Evolutionary conservation across 441 rosid species (phyloP), one percentile per base, ranked within the genome.

Genomic region (Pelargonium myrrhifolium): DNA sequence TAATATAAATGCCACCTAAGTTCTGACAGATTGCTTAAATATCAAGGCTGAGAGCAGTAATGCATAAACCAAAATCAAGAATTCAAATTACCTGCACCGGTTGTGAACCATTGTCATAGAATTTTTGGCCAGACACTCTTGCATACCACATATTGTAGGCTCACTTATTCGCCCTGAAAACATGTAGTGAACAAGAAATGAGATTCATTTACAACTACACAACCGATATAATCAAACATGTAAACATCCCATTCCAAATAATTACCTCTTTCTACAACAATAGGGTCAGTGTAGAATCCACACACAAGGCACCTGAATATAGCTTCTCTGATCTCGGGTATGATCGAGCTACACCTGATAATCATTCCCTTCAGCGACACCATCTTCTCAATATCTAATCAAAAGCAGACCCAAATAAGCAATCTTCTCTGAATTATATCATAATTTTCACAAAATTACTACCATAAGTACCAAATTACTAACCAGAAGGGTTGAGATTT

Each of bases 241-340:
- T 35, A 61, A 11, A 1, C 24, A 60, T 0, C 9, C 45, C 55
- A 67, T 53, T 28, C 65, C 49, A 31, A 61, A 1, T 67, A 71
- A 65, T 76, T 81, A 94, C 99, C 99, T 94, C 97, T 88, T 76
- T 92, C 97, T 4, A 94, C 97, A 42, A 82, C 85, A 76, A 94
- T 79, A 9, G 94, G 96, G 43, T 92, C 97, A 40, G 99, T 86
- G 73, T 78, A 81, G 75, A 80, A 86, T 1, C 98, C 98, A 77
- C 99, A 94, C 62, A 88, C 89, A 31, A 88, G 90, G 77, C 98
- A 94, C 67, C 89, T 88, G 76, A 94, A 94, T 62, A 86, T 79
- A 11, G 97, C 98, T 79, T 94, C 99, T 78, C 98, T 88, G 55
- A 94, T 92, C 82, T 94, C 99, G 0, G 99, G 98, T 79, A 94